Evolutionary conservation across 345 rosid genomes (phyloP).

Genomic region (Fremontodendron californicum): DNA sequence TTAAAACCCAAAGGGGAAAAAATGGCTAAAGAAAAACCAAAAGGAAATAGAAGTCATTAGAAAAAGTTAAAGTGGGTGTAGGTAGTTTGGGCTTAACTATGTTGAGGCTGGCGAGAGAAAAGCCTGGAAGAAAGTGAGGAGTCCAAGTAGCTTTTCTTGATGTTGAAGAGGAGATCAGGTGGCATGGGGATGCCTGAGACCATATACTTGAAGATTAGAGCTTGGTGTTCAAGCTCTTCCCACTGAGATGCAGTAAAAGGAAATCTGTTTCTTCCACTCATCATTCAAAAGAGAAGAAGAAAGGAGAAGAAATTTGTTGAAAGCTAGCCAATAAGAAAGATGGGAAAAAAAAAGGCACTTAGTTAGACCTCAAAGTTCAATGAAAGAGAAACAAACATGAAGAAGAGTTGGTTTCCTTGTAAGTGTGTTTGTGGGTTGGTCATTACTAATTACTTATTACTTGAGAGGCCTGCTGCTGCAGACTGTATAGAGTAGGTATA

Average conservation of each 20-base stretch:
- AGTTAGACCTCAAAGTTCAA: not conserved
- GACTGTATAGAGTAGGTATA: constrained; percentile 38
- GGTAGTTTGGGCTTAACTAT: constrained; percentile 21
- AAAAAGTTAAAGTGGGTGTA: not conserved
- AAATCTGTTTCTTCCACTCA: constrained; percentile 16
- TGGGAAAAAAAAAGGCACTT: not conserved
- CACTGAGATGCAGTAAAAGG: constrained; percentile 56
- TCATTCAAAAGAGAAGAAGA: not conserved
- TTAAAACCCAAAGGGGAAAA: not conserved
- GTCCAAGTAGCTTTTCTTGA: constrained; percentile 37
- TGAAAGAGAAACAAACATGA: not conserved
- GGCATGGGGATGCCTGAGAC: constrained; percentile 69
- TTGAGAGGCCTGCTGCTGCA: not conserved
- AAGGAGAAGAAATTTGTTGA: not conserved
- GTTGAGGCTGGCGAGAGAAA: constrained; percentile 30
- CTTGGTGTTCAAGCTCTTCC: constrained; percentile 93
- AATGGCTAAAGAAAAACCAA: not conserved
- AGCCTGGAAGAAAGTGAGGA: constrained; percentile 29
- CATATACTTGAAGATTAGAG: constrained; percentile 73
- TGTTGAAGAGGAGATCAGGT: constrained; percentile 55
- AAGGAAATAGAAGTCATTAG: not conserved
- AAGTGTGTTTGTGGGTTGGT: not conserved
- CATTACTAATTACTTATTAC: not conserved
- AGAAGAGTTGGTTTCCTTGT: not conserved
- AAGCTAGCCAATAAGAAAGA: not conserved